Percentiles rank a stretch among this genome's conserved stretches.
Conservation (phyloP, 192 early-diverging fungal species). For the Umbelopsis sp. region DNA sequence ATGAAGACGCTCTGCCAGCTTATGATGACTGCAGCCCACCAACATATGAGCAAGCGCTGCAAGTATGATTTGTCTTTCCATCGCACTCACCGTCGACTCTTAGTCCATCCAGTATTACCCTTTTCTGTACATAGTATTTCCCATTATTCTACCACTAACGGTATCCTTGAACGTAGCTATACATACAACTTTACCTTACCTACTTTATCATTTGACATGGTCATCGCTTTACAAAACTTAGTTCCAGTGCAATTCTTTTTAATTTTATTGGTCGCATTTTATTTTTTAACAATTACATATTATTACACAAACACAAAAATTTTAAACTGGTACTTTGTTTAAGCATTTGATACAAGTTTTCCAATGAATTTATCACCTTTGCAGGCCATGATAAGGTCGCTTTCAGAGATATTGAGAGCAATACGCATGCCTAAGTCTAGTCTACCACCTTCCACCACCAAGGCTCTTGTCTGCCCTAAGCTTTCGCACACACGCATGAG, state of each 20-base stretch:
- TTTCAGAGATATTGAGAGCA: constrained; percentile 71
- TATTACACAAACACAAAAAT: neutral
- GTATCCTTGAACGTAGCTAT: neutral
- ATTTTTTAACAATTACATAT: neutral
- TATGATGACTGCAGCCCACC: constrained; percentile 5
- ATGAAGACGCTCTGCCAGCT: neutral
- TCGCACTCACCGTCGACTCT: too few relatives aligned
- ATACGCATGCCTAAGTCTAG: constrained; percentile 70
- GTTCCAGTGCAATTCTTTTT: too few relatives aligned
- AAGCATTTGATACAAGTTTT: constrained; percentile 38
- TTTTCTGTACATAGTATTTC: neutral
- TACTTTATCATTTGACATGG: too few relatives aligned
- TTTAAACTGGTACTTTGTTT: too few relatives aligned
- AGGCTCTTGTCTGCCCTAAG: constrained; percentile 61
- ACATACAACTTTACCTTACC: neutral
- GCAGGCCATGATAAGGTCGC: constrained; percentile 79
- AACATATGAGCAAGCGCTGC: neutral
- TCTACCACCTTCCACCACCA: constrained; percentile 65
- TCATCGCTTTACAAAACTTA: too few relatives aligned
- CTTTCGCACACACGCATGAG: constrained; percentile 63
- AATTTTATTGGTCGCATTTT: neutral
- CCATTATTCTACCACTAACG: neutral
- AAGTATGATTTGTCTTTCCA: neutral
- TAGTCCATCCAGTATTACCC: too few relatives aligned
- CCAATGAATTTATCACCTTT: constrained; percentile 63